Evolutionary conservation across 2,329 filamentous ascomycete genomes (phyloP).

Genomic region (Calycina herbarum): DNA sequence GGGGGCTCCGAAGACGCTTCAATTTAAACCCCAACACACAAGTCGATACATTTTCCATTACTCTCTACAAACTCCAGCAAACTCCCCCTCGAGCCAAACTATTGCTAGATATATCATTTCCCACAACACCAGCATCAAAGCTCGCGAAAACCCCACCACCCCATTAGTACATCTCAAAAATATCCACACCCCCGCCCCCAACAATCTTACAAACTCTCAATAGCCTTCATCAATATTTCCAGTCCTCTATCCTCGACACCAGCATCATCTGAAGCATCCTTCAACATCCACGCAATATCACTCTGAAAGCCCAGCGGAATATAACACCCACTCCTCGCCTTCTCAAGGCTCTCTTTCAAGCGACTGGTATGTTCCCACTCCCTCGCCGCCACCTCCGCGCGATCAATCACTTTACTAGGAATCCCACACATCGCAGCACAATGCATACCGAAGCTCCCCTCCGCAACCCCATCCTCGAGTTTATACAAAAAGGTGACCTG

Average conservation of each 20-base stretch:
- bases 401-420: conserved; percentile 74
- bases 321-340: conserved; percentile 74
- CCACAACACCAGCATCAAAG: too few relatives aligned
- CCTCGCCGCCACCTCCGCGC: conserved; percentile 82
- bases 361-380: conserved; percentile 96
- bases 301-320: conserved; percentile 85
- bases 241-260: conserved; percentile 49
- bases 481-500: conserved; percentile 97
- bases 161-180: not conserved
- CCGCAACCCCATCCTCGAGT: conserved; percentile 87
- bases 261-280: conserved; percentile 44
- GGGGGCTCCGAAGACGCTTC: too few relatives aligned
- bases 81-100: too few relatives aligned
- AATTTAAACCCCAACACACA: too few relatives aligned
- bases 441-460: conserved; percentile 98
- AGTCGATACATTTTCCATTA: too few relatives aligned
- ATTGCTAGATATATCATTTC: too few relatives aligned
- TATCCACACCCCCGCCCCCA: not conserved
- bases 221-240: conserved; percentile 59
- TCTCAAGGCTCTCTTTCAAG: conserved; percentile 84
- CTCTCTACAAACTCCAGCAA: too few relatives aligned
- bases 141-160: too few relatives aligned
- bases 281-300: conserved; percentile 78
- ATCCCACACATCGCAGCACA: conserved; percentile 99
- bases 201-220: conserved; percentile 53